A percentile compares a stretch with the other conserved stretches of the same genome.
phyloP scores from a whole-genome alignment of 257 asterid genomes.

The Asclepias syriaca region DNA sequence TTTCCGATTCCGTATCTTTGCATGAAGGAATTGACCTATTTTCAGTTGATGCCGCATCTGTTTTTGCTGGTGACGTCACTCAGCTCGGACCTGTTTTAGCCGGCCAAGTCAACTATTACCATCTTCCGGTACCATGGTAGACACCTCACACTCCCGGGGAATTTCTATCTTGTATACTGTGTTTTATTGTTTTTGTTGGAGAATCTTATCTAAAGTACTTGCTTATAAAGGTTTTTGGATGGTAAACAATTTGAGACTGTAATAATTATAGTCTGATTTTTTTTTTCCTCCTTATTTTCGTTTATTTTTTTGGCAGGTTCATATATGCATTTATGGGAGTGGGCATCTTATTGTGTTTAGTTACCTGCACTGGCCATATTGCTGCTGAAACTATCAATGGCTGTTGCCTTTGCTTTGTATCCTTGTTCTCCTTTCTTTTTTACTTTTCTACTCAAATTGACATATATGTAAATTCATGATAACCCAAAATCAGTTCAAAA shows the following conservation, averaged over 20 bases:
- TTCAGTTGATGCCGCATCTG: not conserved
- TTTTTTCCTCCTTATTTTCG: not conserved
- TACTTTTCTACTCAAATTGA: not conserved
- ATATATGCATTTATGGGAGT: conserved; percentile 66
- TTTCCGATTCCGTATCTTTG: not conserved
- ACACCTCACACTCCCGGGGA: not conserved
- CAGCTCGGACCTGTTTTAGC: not conserved
- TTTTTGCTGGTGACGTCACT: not conserved
- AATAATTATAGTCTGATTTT: not conserved
- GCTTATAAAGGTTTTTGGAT: not conserved
- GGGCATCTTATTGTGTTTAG: conserved; percentile 56
- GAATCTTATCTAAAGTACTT: not conserved
- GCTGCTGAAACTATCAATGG: conserved; percentile 86
- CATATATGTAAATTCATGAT: not conserved
- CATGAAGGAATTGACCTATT: not conserved
- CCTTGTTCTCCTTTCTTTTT: conserved; percentile 27
- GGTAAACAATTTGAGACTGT: conserved; percentile 7
- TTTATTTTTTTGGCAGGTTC: conserved; percentile 49
- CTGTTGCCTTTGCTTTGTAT: conserved; percentile 90
- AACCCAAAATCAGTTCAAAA: not conserved
- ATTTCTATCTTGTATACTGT: not conserved
- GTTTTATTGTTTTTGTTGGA: not conserved
- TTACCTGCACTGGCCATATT: conserved; percentile 60
- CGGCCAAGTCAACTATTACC: conserved; percentile 13
- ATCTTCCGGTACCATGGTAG: conserved; percentile 70